Evolutionary conservation across 2,329 filamentous ascomycete genomes (phyloP).

Genomic region (Simplicillium aogashimaense): DNA sequence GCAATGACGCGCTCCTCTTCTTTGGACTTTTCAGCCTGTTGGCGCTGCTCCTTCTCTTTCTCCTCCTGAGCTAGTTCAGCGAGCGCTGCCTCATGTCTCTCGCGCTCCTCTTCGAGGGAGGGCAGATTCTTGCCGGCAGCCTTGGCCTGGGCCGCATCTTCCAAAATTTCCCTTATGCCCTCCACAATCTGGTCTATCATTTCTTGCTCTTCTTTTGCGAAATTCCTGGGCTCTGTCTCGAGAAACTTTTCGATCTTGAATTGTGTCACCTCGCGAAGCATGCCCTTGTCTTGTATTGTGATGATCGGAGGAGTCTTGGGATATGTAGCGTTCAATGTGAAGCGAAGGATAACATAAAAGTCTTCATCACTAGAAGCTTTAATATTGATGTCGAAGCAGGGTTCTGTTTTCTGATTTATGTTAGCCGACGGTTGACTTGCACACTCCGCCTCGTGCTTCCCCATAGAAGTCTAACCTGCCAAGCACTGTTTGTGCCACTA

Average conservation of each 20-base stretch:
- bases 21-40: conserved; percentile 43
- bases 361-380: conserved; percentile 65
- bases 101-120: conserved; percentile 82
- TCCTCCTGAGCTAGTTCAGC: conserved; percentile 49
- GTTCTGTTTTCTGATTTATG: conserved; percentile 58
- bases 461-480: conserved; percentile 47
- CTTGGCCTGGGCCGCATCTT: conserved; percentile 74
- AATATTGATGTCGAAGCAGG: conserved; percentile 71
- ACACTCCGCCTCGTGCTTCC: no score
- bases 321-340: conserved; percentile 82
- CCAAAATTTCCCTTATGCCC: conserved; percentile 64
- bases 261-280: conserved; percentile 59
- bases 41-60: conserved; percentile 40
- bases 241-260: conserved; percentile 59
- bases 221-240: conserved; percentile 45
- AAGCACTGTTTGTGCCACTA: conserved; percentile 61
- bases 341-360: conserved; percentile 60
- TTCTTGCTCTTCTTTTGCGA: conserved; percentile 41
- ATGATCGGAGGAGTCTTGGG: conserved; percentile 74
- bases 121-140: conserved; percentile 68
- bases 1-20: conserved; percentile 64
- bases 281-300: conserved; percentile 52
- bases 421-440: conserved; percentile 8
- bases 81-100: conserved; percentile 66
- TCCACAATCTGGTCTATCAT: conserved; percentile 59